Evolutionary conservation across 768 basidiomycete species (phyloP), one percentile per base, ranked within the genome.

Genomic region (Lactifluus pinguis): DNA sequence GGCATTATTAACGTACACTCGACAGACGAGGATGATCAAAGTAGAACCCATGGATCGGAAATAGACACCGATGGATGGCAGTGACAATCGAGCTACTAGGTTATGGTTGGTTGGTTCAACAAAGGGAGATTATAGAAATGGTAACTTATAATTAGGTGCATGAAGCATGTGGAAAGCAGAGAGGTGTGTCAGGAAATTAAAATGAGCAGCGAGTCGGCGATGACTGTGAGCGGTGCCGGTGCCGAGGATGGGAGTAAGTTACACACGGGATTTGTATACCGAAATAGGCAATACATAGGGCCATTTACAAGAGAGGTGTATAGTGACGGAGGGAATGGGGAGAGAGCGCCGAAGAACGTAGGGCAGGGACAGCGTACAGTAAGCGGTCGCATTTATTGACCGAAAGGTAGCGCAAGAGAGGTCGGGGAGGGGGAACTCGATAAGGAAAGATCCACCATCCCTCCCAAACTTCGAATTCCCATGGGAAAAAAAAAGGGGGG

Each of bases 401-500:
- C 19, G 21, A 34, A 30, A 45, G 53, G 21, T 30, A 49, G 60
- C 54, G 49, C 50, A 56, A 62, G 55, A 30, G 44, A 44, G 32
- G 57, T 50, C 57, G 57, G 55, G 60, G 50, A 57, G 60, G 55
- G 53, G 14, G 53, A 38, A 32, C 56, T 34, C 6, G 49, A 58
- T 55, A 52, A 44, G 64, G 62, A 44, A 42, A 34, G 57, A 64
- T 56, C 55, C 49, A 61, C 55, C 52, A 5, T 48, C 54, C 38
- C 57, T 55, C 58, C 63, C 62, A 39, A 57, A 54, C 62, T 60
- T 61, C 52, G 65, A 61, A 66, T 64, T 66, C 62, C 39, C 65
- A 66, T 66, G 65, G 47, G 65, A 66, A 66, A 62, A 62, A 57
- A 61, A 62, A 66, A 39, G 45, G 53, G 65, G 62, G 53, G 54